These are phyloP conservation scores for Globisporangium parvum DNA, from an alignment of 352 stramenopile genomes.

Conservation along the genomic window DNA sequence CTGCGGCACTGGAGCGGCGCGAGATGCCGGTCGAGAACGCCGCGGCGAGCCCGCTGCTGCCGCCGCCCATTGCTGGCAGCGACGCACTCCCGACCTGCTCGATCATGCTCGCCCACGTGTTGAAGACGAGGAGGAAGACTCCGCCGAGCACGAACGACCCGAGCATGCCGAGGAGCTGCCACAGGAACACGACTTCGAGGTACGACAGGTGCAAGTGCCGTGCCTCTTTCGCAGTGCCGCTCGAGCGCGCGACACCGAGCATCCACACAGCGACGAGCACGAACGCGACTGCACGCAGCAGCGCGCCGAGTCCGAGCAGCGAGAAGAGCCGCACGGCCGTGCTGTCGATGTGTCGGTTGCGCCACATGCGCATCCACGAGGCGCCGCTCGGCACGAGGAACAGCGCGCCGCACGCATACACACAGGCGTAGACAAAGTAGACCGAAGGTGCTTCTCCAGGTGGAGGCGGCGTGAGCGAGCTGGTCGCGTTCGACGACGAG, in stretches of 20 bases:
- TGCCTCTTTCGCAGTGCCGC: slow-evolving; percentile 28
- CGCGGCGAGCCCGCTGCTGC: neutral
- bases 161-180: slow-evolving; percentile 41
- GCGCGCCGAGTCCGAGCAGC: slow-evolving; percentile 34
- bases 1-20: slow-evolving; percentile 1
- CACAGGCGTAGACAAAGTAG: slow-evolving; percentile 42
- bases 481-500: neutral
- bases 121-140: slow-evolving; percentile 59
- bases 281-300: slow-evolving; percentile 43
- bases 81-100: slow-evolving; percentile 32
- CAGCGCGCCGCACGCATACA: slow-evolving; percentile 43
- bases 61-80: neutral
- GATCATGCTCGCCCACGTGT: slow-evolving; percentile 63
- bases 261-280: slow-evolving; percentile 50
- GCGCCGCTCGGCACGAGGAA: slow-evolving; percentile 39
- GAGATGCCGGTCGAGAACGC: slow-evolving; percentile 1
- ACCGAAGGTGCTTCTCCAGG: slow-evolving; percentile 9
- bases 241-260: slow-evolving; percentile 31
- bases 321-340: slow-evolving; percentile 54
- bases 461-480: neutral
- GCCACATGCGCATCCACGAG: slow-evolving; percentile 29
- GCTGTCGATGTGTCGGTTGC: slow-evolving; percentile 32
- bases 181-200: slow-evolving; percentile 47
- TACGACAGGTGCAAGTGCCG: slow-evolving; percentile 53
- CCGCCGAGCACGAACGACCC: slow-evolving; percentile 35